These are phyloP conservation scores for Monascus purpureus DNA, from an alignment of 495 filamentous ascomycete species.

Conservation along the genomic window DNA sequence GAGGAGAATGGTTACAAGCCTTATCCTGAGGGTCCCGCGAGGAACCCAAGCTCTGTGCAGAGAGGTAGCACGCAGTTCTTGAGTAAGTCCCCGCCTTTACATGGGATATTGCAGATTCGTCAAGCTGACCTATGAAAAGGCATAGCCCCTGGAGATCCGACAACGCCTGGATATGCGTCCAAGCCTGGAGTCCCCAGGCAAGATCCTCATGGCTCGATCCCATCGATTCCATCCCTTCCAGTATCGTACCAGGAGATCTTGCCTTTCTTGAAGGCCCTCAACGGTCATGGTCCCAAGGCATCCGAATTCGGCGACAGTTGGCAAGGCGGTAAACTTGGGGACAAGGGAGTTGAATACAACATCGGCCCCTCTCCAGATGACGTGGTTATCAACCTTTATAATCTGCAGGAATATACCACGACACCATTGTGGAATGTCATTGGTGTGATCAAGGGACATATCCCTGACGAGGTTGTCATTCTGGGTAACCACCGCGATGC, in stretches of 20 bases:
- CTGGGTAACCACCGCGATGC: conserved; percentile 95
- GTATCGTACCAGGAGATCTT: conserved; percentile 80
- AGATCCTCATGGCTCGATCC: conserved; percentile 52
- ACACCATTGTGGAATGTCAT: conserved; percentile 94
- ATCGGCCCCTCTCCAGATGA: conserved; percentile 73
- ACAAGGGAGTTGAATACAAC: conserved; percentile 83
- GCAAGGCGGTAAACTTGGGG: conserved; percentile 56
- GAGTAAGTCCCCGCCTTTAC: conserved; percentile 27
- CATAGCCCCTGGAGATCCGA: conserved; percentile 53
- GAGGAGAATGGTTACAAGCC: conserved; percentile 64
- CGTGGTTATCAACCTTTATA: conserved; percentile 67
- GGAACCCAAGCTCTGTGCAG: conserved; percentile 81
- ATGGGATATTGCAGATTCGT: conserved; percentile 2
- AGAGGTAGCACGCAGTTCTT: conserved; percentile 82
- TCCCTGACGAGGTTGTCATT: conserved; percentile 74
- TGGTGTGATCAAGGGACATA: conserved; percentile 82
- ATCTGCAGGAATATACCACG: conserved; percentile 76
- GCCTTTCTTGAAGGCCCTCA: conserved; percentile 75
- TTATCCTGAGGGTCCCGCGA: conserved; percentile 79
- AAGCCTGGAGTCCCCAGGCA: conserved; percentile 76
- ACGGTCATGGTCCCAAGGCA: conserved; percentile 71
- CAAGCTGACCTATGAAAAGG: conserved; percentile 16
- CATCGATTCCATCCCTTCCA: conserved; percentile 81
- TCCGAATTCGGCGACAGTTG: conserved; percentile 63
- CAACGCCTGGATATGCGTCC: conserved; percentile 87